These are phyloP conservation scores for Alternaria sp. DNA, from an alignment of 2,329 filamentous ascomycete species.

Conservation along the genomic window DNA sequence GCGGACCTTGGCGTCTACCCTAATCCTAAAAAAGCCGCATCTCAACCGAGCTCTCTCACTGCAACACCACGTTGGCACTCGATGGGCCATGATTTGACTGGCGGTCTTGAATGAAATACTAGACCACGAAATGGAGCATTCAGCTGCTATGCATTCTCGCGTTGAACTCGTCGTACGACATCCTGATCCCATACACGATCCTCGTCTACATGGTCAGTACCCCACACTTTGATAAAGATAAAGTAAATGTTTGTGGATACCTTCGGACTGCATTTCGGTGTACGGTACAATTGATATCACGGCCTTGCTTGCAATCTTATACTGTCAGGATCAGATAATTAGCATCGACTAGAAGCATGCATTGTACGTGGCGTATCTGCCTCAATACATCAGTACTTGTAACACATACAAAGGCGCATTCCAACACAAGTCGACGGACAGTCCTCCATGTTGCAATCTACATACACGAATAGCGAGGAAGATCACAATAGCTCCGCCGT, in stretches of 20 bases:
- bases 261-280: not conserved
- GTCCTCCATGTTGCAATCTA: too few relatives aligned
- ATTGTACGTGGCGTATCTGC: not conserved
- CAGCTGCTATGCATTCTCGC: not conserved
- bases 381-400: not conserved
- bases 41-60: slow-evolving; percentile 14
- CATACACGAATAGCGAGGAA: too few relatives aligned
- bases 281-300: not conserved
- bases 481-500: too few relatives aligned
- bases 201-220: not conserved
- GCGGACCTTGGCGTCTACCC: slow-evolving; percentile 27
- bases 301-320: not conserved
- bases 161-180: not conserved
- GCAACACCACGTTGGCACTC: not conserved
- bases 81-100: not conserved
- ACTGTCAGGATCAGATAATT: too few relatives aligned
- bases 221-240: slow-evolving; percentile 1
- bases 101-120: not conserved
- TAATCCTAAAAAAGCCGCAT: slow-evolving; percentile 25
- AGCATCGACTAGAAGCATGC: not conserved
- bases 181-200: not conserved
- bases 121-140: fast-evolving
- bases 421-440: too few relatives aligned
- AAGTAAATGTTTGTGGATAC: not conserved
- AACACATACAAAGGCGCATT: too few relatives aligned